Conservation (phyloP, 2,329 filamentous ascomycete species). For the Ophiostoma ulmi region DNA sequence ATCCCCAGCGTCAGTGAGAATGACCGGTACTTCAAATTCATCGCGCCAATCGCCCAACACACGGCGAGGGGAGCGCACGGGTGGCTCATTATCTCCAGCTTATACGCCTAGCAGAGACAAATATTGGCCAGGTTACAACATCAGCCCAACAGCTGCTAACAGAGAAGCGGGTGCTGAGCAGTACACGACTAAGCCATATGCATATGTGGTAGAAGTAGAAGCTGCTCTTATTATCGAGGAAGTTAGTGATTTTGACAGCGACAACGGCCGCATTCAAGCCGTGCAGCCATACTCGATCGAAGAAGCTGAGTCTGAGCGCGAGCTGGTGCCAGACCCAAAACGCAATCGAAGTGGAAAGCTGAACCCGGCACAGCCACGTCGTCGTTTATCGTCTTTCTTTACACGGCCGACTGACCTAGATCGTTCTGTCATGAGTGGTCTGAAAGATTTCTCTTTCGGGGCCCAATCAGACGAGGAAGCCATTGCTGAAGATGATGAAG, state of each 20-base stretch:
- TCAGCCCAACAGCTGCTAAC: neutral
- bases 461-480: constrained; percentile 34
- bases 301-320: constrained; percentile 33
- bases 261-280: constrained; percentile 40
- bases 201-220: constrained; percentile 20
- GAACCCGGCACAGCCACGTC: constrained; percentile 12
- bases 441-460: constrained; percentile 45
- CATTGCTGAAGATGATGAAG: constrained; percentile 28
- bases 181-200: constrained; percentile 5
- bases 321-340: constrained; percentile 10
- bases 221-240: constrained; percentile 43
- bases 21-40: constrained; percentile 13
- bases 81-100: constrained; percentile 15
- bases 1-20: constrained; percentile 29
- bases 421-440: constrained; percentile 41
- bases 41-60: constrained; percentile 18
- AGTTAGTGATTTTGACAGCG: constrained; percentile 42
- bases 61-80: constrained; percentile 22
- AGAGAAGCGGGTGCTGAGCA: neutral
- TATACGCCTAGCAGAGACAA: neutral
- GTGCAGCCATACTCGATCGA: constrained; percentile 46
- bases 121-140: neutral
- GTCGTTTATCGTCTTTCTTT: constrained; percentile 13
- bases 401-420: constrained; percentile 36
- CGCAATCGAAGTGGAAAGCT: constrained; percentile 35